These are phyloP conservation scores for Boechera divaricarpa DNA, from an alignment of 345 rosid species.

Conservation along the genomic window DNA sequence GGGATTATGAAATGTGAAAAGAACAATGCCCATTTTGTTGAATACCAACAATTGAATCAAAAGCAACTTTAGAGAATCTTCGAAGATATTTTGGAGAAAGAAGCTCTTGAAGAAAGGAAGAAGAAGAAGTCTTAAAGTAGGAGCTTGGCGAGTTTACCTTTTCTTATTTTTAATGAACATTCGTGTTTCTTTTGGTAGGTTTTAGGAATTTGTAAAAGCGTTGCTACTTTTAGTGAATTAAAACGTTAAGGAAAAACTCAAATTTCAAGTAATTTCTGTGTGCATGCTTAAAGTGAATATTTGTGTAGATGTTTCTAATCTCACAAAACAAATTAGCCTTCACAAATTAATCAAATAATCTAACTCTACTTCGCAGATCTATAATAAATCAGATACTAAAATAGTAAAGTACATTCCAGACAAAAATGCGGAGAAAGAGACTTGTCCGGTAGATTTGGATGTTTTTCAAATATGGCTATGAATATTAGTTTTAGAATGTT, in stretches of 20 bases:
- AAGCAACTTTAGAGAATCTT: conserved; percentile 12
- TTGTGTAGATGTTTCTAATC: background rate
- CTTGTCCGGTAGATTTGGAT: background rate
- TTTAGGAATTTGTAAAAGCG: conserved; percentile 39
- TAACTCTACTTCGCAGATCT: background rate
- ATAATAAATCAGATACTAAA: background rate
- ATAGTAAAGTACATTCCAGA: background rate
- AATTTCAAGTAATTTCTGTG: background rate
- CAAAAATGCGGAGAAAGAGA: conserved; percentile 5
- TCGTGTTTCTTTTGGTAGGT: conserved; percentile 33
- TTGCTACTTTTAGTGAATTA: conserved; percentile 29
- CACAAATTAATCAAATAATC: background rate
- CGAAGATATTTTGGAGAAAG: conserved; percentile 16
- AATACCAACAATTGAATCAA: conserved; percentile 26
- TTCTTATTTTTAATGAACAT: conserved; percentile 26
- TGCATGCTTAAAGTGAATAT: background rate
- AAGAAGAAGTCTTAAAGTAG: conserved; percentile 18
- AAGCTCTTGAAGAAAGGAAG: conserved; percentile 36
- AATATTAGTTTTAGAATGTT: background rate
- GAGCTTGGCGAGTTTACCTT: conserved; percentile 27
- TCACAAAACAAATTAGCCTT: background rate
- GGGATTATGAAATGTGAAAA: conserved; percentile 28
- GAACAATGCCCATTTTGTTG: conserved; percentile 36
- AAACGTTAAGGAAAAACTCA: background rate
- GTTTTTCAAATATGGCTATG: background rate